Evolutionary conservation across 1,139 yeast species (phyloP).

Genomic region (Hyphopichia pseudoburtonii): DNA sequence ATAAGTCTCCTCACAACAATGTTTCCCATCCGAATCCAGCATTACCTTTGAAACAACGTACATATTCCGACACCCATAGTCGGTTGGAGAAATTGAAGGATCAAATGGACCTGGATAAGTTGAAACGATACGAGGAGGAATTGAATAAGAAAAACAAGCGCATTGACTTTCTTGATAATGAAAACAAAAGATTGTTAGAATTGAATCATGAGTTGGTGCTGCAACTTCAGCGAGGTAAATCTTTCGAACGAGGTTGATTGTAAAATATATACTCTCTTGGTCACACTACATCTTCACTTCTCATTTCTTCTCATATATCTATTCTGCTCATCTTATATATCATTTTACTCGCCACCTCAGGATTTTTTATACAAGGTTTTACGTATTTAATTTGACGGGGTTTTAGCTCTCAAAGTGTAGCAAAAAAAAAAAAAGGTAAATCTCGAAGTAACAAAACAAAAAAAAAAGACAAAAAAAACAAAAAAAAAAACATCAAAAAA

Average conservation of each 20-base stretch:
- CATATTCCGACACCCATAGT: neutral
- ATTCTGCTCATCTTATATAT: neutral
- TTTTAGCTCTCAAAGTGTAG: too few relatives aligned
- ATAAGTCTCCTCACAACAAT: too few relatives aligned
- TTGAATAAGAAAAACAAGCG: constrained; percentile 23
- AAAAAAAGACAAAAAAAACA: too few relatives aligned
- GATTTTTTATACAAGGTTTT: too few relatives aligned
- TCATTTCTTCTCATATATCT: too few relatives aligned
- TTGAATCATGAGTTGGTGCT: constrained; percentile 31
- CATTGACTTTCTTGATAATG: constrained; percentile 25
- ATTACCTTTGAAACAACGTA: neutral
- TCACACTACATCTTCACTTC: too few relatives aligned
- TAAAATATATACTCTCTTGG: too few relatives aligned
- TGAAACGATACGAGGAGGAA: constrained; percentile 24
- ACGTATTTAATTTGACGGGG: too few relatives aligned
- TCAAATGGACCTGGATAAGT: constrained; percentile 14
- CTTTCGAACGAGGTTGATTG: too few relatives aligned
- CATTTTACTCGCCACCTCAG: too few relatives aligned
- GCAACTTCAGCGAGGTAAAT: constrained; percentile 4
- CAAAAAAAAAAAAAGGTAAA: too few relatives aligned
- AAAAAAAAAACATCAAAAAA: neutral
- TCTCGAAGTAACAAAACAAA: too few relatives aligned
- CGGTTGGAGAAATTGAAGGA: constrained; percentile 2
- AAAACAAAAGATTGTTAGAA: constrained; percentile 33
- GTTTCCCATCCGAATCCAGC: neutral